Base-by-base conservation (phyloP, 106 monocot species). In the Gastrodia elata region DNA sequence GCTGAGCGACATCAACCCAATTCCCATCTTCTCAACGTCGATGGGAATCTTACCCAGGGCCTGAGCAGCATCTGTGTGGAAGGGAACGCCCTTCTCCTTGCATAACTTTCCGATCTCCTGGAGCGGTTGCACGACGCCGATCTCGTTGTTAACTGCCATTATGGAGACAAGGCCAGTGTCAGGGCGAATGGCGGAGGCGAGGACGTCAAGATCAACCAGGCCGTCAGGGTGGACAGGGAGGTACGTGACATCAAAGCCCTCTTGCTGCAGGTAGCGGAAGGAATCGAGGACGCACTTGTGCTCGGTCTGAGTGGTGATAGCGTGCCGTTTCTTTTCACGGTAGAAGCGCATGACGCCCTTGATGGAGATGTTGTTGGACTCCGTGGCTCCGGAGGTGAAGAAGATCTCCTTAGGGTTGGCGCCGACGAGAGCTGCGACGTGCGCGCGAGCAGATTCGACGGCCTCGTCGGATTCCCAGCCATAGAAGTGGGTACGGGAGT, bases 281-380 rank as follows among this genome's bases (percentile, higher is more conserved):
- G 97, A 98, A 37, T 98, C 97, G 34, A 98, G 93, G 57, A 98
- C 97, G 88, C 97, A 98, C 87, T 98, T 98, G 82, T 98, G 97
- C 84, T 98, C 97, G 20, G 97, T 98, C 86, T 98, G 97, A 67
- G 97, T 93, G 61, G 97, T 98, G 68, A 98, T 26, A 38, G 91
- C 83, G 72, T 98, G 97, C 22, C 83, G 81, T 83, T 85, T 90
- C 74, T 80, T 79, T 20, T 82, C 86, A 39, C 83, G 78, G 83
- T 91, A 83, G 83, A 98, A 98, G 70, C 71, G 83, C 86, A 91
- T 80, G 74, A 98, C 41, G 67, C 97, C 97, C 76, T 98, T 98
- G 20, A 98, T 83, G 58, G 97, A 93, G 77, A 93, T 91, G 77
- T 98, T 98, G 81, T 98, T 98, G 65, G 89, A 98, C 73, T 98